phyloP scores from a whole-genome alignment of 1,284 basidiomycete species.

The Mycosarcoma maydis region DNA sequence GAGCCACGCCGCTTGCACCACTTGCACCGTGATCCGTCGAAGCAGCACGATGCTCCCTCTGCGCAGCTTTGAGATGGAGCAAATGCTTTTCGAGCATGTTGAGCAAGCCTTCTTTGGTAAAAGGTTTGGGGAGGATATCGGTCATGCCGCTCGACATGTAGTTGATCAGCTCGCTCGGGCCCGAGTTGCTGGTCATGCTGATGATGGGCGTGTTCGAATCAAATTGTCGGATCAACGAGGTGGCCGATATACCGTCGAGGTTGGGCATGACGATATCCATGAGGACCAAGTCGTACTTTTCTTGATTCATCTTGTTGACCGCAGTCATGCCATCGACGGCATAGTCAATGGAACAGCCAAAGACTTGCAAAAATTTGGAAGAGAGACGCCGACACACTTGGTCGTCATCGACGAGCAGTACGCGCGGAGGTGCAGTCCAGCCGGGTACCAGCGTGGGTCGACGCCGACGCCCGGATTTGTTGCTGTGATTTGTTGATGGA shows the following conservation, averaged over 20 bases:
- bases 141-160: slow-evolving; percentile 93
- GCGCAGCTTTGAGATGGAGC: slow-evolving; percentile 88
- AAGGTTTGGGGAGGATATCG: slow-evolving; percentile 95
- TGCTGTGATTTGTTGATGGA: slow-evolving; percentile 1
- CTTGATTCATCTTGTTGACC: slow-evolving; percentile 93
- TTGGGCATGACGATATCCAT: slow-evolving; percentile 93
- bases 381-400: slow-evolving; percentile 86
- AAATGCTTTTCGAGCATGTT: slow-evolving; percentile 97
- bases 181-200: slow-evolving; percentile 93
- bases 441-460: slow-evolving; percentile 79
- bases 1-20: neutral
- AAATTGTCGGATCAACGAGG: slow-evolving; percentile 90
- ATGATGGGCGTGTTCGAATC: slow-evolving; percentile 95
- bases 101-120: slow-evolving; percentile 88
- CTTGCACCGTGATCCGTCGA: slow-evolving; percentile 6
- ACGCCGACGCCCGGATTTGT: slow-evolving; percentile 53
- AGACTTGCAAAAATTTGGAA: slow-evolving; percentile 92
- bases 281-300: slow-evolving; percentile 88
- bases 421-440: slow-evolving; percentile 69
- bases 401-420: slow-evolving; percentile 94
- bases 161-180: slow-evolving; percentile 88
- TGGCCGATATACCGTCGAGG: slow-evolving; percentile 83
- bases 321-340: slow-evolving; percentile 92
- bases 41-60: slow-evolving; percentile 65
- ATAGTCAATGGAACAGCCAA: slow-evolving; percentile 92